phyloP scores from a whole-genome alignment of 192 early-diverging fungal genomes.

The Backusella macrospora region DNA sequence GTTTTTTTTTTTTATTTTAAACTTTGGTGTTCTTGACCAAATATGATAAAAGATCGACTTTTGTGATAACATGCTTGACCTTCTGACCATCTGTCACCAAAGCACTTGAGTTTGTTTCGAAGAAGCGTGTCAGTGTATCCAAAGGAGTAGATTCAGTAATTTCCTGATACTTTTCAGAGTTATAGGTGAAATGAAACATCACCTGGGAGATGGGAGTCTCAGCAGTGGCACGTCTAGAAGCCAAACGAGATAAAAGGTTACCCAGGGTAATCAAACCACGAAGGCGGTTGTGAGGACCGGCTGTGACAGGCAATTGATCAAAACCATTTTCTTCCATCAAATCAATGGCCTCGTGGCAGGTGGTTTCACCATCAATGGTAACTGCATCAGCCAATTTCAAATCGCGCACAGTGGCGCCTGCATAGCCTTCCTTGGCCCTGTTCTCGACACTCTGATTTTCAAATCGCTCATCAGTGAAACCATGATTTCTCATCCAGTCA shows the following conservation, averaged over 20 bases:
- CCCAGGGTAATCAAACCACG: constrained; percentile 90
- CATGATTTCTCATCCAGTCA: constrained; percentile 92
- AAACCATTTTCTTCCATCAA: constrained; percentile 90
- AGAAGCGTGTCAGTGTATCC: constrained; percentile 83
- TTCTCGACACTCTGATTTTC: constrained; percentile 64
- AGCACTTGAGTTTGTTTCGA: constrained; percentile 89
- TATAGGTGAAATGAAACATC: constrained; percentile 77
- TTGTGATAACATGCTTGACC: constrained; percentile 89
- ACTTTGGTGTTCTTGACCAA: constrained; percentile 63
- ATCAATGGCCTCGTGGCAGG: constrained; percentile 79
- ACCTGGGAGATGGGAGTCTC: constrained; percentile 68
- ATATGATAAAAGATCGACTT: constrained; percentile 87
- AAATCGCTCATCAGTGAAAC: constrained; percentile 83
- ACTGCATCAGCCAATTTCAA: constrained; percentile 85
- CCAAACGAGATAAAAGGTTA: constrained; percentile 58
- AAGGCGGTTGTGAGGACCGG: constrained; percentile 61
- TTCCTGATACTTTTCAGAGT: constrained; percentile 78
- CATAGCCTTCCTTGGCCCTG: constrained; percentile 73
- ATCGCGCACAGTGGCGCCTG: constrained; percentile 81
- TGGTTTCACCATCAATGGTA: constrained; percentile 76
- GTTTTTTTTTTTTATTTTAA: constrained; percentile 5
- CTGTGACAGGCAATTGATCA: constrained; percentile 93
- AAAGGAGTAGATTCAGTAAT: constrained; percentile 87
- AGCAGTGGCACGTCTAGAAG: constrained; percentile 66
- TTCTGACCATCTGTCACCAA: constrained; percentile 83